Percentiles rank a stretch among this genome's conserved stretches.
Conservation (phyloP, 2,329 filamentous ascomycete genomes). For the Aspergillus sp. region DNA sequence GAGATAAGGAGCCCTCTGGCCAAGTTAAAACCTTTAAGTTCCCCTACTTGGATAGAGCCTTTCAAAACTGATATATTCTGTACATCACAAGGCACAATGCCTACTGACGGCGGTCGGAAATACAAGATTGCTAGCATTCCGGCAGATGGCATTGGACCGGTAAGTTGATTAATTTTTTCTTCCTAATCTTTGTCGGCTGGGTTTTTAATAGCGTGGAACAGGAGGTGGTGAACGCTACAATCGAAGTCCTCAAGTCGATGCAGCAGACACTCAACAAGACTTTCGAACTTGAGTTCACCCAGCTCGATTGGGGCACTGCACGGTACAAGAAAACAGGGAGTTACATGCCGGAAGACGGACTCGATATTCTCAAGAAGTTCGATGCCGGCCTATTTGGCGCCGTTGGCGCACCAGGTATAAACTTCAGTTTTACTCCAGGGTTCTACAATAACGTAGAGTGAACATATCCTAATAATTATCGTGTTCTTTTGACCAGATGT, state of each 20-base stretch:
- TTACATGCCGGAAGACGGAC: constrained; percentile 46
- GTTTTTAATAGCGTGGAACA: too few species aligned
- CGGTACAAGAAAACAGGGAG: constrained; percentile 44
- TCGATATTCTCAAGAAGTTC: constrained; percentile 43
- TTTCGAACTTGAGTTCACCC: constrained; percentile 45
- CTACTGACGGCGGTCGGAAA: too few species aligned
- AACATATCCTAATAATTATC: background rate
- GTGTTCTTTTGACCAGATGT: background rate
- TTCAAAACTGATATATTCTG: too few species aligned
- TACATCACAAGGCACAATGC: background rate
- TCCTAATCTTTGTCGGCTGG: too few species aligned
- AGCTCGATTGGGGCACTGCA: constrained; percentile 33
- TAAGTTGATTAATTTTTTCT: too few species aligned
- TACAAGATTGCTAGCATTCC: too few species aligned
- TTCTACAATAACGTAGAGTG: background rate
- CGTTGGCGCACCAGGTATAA: constrained; percentile 46
- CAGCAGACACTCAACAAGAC: constrained; percentile 32
- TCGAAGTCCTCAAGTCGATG: constrained; percentile 40
- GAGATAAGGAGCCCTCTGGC: too few species aligned
- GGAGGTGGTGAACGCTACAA: constrained; percentile 51
- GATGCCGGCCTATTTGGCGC: constrained; percentile 54
- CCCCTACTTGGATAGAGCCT: too few species aligned
- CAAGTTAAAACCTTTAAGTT: too few species aligned
- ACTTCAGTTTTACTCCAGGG: background rate
- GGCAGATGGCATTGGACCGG: constrained; percentile 53